phyloP scores from a whole-genome alignment of 768 basidiomycete genomes.

The Tricholoma sp. region DNA sequence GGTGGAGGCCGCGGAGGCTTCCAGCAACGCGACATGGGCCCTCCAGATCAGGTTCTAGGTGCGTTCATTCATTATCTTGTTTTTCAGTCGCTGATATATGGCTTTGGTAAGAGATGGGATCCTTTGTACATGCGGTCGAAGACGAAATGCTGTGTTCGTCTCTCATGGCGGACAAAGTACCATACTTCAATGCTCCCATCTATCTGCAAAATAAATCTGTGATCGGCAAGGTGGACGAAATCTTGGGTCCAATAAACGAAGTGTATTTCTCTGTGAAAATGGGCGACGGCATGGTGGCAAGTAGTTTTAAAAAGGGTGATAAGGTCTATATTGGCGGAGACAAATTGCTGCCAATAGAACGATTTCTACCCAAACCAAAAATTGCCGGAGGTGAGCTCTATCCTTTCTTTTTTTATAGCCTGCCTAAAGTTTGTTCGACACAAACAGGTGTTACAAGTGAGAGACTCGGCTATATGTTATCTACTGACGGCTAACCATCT shows the following conservation, averaged over 20 bases:
- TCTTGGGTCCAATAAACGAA: conserved; percentile 98
- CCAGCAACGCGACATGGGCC: conserved; percentile 67
- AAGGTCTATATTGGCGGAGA: conserved; percentile 98
- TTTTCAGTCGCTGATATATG: conserved; percentile 6
- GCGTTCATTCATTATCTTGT: conserved; percentile 15
- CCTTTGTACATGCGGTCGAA: conserved; percentile 93
- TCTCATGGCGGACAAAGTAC: conserved; percentile 82
- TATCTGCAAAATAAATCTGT: conserved; percentile 94
- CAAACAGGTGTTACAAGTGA: conserved; percentile 47
- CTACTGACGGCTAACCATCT: conserved; percentile 4
- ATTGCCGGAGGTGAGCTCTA: conserved; percentile 51
- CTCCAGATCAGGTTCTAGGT: conserved; percentile 79
- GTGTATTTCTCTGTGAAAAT: conserved; percentile 98
- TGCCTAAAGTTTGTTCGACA: not conserved
- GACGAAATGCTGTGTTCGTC: conserved; percentile 97
- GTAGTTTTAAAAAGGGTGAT: conserved; percentile 95
- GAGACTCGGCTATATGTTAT: conserved; percentile 14
- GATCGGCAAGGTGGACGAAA: conserved; percentile 98
- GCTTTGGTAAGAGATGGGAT: conserved; percentile 71
- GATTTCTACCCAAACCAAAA: conserved; percentile 97
- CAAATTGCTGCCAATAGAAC: conserved; percentile 92
- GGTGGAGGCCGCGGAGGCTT: conserved; percentile 70
- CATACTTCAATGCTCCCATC: conserved; percentile 98
- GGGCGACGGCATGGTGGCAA: conserved; percentile 92
- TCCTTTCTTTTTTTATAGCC: conserved; percentile 5